Evolutionary conservation across 768 basidiomycete species (phyloP), one percentile per base, ranked within the genome.

Genomic region (Phylloporus arenicola): DNA sequence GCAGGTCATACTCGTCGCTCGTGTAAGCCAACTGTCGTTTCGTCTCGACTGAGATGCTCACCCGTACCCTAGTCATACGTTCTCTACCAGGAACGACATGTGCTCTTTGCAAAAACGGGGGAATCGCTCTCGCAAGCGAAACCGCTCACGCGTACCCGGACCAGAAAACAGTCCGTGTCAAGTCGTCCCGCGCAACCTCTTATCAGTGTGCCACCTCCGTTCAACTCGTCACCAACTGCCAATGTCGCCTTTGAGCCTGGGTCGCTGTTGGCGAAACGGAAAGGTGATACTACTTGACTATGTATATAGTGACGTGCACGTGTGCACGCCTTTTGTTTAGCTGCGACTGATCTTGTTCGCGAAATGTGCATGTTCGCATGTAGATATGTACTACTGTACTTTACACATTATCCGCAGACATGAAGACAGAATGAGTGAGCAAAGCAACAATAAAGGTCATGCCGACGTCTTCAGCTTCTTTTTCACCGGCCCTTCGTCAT

Each of bases 1-100:
- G 64, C 82, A 91, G 69, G 81, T 74, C 58, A 82, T 93, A 39
- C 76, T 92, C 16, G 70, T 93, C 48, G 90, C 91, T 47, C 81
- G 92, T 45, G 92, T 92, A 67, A 64, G 88, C 29, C 42, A 19
- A 33, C 33, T 3, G 10, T 17, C 34, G 11, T 29, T 13, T 50
- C 8, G 3, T 11, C 19, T 41, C 51, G 29, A 54, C 11, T 4
- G 14, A 34, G 7, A 27, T 46, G 30, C 52, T 58, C 11, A 62
- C 58, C 45, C 49, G 47, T 30, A 40, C 51, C 11, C 17, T 52
- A 92, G 88, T 92, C 90, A 2, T 91, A 90, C 62, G 82, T 91
- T 43, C 75, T 92, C 17, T 76, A 84, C 59, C 89, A 91, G 68
- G 89, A 91, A 61, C 81, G 83, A 35, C 78, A 85, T 51, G 76